Conservation (phyloP, 2,329 filamentous ascomycete species). For the Penicillium sp. region DNA sequence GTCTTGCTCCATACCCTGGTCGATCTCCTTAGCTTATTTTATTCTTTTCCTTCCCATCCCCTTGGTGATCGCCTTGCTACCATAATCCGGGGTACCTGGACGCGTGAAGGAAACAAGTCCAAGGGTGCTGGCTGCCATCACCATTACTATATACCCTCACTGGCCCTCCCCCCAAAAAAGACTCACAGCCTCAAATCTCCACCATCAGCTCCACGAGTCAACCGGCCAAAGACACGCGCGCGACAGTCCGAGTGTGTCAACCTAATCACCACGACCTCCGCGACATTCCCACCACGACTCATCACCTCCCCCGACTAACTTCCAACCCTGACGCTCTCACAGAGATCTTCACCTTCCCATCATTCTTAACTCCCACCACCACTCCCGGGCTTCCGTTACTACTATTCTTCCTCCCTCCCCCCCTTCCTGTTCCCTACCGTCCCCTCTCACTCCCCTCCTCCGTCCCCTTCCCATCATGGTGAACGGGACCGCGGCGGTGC, state of each 20-base stretch:
- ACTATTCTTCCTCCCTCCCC: background rate
- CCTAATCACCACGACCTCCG: background rate
- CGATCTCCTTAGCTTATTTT: constrained; percentile 29
- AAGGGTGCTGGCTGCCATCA: background rate
- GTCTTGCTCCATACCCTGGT: constrained; percentile 31
- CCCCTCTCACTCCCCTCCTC: constrained; percentile 5
- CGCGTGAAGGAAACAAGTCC: background rate
- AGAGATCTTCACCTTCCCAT: background rate
- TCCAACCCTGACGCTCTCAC: background rate
- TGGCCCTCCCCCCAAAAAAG: background rate
- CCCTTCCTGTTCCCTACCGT: constrained; percentile 4
- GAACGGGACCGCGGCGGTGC: constrained; percentile 48
- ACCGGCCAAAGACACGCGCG: background rate
- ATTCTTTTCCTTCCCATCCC: constrained; percentile 16
- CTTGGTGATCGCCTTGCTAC: constrained; percentile 13
- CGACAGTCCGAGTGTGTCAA: background rate
- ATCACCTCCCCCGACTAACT: background rate
- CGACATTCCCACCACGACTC: background rate
- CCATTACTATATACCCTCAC: background rate
- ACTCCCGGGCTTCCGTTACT: background rate
- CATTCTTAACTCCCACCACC: background rate
- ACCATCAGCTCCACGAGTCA: background rate
- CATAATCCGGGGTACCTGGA: background rate
- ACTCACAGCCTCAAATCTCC: background rate
- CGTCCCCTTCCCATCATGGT: constrained; percentile 34